phyloP scores from a whole-genome alignment of 2,329 filamentous ascomycete genomes.

The Akanthomyces dipterigenus region DNA sequence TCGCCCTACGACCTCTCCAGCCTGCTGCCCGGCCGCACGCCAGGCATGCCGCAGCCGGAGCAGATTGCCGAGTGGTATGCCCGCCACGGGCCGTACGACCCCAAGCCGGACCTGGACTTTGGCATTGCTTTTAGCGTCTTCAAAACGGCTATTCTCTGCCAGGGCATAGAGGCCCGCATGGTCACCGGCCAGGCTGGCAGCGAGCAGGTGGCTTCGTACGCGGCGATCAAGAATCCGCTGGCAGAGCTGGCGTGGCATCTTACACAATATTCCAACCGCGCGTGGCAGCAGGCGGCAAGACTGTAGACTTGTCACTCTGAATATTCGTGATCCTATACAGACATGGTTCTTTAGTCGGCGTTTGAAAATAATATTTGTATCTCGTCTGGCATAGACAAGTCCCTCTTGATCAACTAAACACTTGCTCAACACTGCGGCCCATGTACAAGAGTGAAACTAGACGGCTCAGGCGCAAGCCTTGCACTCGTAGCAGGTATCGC shows the following conservation, averaged over 20 bases:
- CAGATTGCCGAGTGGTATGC: slow-evolving; percentile 37
- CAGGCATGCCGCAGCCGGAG: slow-evolving; percentile 50
- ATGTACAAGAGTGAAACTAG: background rate
- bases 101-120: slow-evolving; percentile 53
- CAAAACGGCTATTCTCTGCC: slow-evolving; percentile 56
- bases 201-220: slow-evolving; percentile 69
- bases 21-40: slow-evolving; percentile 57
- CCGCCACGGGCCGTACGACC: slow-evolving; percentile 60
- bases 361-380: background rate
- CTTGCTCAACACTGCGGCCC: too few species aligned
- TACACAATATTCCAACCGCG: slow-evolving; percentile 41
- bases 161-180: slow-evolving; percentile 87
- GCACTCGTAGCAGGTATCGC: background rate
- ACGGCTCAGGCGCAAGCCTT: background rate
- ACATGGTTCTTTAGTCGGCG: background rate
- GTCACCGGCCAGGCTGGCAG: slow-evolving; percentile 86
- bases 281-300: slow-evolving; percentile 19
- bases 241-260: slow-evolving; percentile 74
- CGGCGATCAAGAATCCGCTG: slow-evolving; percentile 60
- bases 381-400: background rate
- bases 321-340: background rate
- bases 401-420: too few species aligned
- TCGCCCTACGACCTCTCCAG: slow-evolving; percentile 16
- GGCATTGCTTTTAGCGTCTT: slow-evolving; percentile 57
- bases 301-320: slow-evolving; percentile 16